These are phyloP conservation scores for Sugiyamaella marilandica DNA, from an alignment of 805 yeast genomes.

Conservation along the genomic window DNA sequence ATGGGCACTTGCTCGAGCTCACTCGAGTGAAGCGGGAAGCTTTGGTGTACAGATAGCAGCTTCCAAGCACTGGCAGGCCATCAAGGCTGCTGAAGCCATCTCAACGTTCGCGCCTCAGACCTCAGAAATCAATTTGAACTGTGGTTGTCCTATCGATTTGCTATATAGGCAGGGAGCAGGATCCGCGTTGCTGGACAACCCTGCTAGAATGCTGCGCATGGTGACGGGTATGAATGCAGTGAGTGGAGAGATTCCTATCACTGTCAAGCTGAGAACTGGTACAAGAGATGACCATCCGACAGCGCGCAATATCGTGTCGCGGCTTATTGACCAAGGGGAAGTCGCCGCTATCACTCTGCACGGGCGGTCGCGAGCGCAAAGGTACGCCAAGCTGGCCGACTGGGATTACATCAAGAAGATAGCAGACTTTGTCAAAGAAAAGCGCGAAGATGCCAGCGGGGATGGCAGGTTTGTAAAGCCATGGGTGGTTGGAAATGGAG, in stretches of 20 bases:
- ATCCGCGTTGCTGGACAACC: constrained; percentile 84
- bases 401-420: constrained; percentile 84
- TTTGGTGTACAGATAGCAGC: constrained; percentile 94
- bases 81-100: constrained; percentile 83
- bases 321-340: constrained; percentile 72
- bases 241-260: constrained; percentile 86
- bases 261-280: constrained; percentile 91
- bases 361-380: constrained; percentile 94
- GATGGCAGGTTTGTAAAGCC: constrained; percentile 42
- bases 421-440: constrained; percentile 60
- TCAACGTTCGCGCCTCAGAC: constrained; percentile 52
- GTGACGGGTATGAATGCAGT: constrained; percentile 84
- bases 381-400: constrained; percentile 86
- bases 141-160: constrained; percentile 97
- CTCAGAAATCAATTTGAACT: constrained; percentile 84
- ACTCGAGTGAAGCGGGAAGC: constrained; percentile 72
- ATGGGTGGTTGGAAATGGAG: constrained; percentile 93
- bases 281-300: constrained; percentile 77
- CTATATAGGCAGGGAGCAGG: constrained; percentile 96
- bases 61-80: constrained; percentile 87
- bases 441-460: constrained; percentile 39
- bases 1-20: constrained; percentile 97
- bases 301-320: constrained; percentile 71
- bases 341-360: constrained; percentile 90
- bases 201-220: constrained; percentile 71